Evolutionary conservation across 2,329 filamentous ascomycete genomes (phyloP).

Genomic region (Exophiala sp.): DNA sequence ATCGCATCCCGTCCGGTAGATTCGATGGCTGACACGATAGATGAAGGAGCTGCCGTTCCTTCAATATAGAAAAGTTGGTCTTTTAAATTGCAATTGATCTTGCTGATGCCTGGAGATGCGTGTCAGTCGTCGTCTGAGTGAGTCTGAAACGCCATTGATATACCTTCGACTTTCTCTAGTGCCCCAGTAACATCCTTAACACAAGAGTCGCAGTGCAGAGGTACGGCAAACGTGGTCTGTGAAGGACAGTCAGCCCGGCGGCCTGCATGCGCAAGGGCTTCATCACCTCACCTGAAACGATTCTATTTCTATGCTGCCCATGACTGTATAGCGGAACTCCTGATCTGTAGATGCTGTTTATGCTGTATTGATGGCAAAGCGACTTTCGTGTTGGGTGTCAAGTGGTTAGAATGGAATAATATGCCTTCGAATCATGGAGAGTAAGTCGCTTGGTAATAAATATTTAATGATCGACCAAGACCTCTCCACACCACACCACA

Average conservation of each 20-base stretch:
- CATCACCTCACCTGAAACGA: constrained; percentile 43
- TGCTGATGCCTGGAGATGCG: constrained; percentile 63
- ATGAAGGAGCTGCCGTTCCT: constrained; percentile 84
- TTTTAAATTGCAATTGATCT: constrained; percentile 76
- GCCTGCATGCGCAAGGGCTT: constrained; percentile 22
- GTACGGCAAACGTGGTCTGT: constrained; percentile 91
- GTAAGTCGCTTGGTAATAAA: constrained; percentile 1
- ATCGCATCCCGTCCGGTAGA: constrained; percentile 90
- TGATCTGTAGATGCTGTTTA: background rate
- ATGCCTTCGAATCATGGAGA: background rate
- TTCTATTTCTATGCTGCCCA: constrained; percentile 36
- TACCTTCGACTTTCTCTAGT: constrained; percentile 68
- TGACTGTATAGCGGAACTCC: background rate
- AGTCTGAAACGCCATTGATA: constrained; percentile 1
- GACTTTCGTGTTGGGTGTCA: too few species aligned
- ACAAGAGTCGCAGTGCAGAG: constrained; percentile 85
- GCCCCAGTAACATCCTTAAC: constrained; percentile 80
- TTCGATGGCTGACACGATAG: constrained; percentile 85
- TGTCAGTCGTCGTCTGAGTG: constrained; percentile 6
- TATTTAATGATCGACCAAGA: background rate
- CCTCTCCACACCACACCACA: background rate
- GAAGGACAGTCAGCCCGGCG: background rate
- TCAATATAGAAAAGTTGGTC: constrained; percentile 81
- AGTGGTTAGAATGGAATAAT: too few species aligned
- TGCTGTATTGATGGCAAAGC: background rate